Evolutionary conservation across 306 rosid genomes (phyloP), one percentile per base, ranked within the genome.

Genomic region (Lathyrus oleraceus): DNA sequence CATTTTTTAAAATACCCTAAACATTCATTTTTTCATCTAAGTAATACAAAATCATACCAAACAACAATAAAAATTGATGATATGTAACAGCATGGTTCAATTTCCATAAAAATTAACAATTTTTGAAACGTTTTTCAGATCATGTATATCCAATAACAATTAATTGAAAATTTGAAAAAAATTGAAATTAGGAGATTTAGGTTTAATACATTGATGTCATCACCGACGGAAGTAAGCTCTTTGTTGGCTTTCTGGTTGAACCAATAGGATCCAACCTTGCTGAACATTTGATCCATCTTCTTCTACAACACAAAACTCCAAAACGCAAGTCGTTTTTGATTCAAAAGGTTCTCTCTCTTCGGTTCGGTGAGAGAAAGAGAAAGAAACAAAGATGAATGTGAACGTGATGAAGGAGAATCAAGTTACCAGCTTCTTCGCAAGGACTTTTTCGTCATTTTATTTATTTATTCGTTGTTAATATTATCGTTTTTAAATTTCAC

Each of bases 221-320:
- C 87, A 6, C 96, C 89, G 65, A 83, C 92, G 40, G 97, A 91
- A 73, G 40, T 19, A 72, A 91, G 45, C 75, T 91, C 91, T 79
- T 62, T 85, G 71, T 42, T 20, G 69, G 96, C 93, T 82, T 52
- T 91, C 78, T 87, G 85, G 68, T 78, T 88, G 77, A 91, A 91
- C 97, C 96, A 88, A 65, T 85, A 91, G 9, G 96, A 72, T 30
- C 97, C 97, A 8, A 83, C 93, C 77, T 84, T 84, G 91, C 69
- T 79, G 75, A 84, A 8, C 36, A 91, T 62, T 83, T 82, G 88
- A 85, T 91, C 89, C 97, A 88, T 91, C 4, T 51, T 39, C 39
- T 53, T 27, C 61, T 43, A 12, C 56, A 8, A 27, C 8, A 8
- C 35, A 65, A 10, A 40, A 36, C 35, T 36, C 17, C 30, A 23